Conservation (phyloP, 176 grass and related monocot genomes). For the Otatea glauca region DNA sequence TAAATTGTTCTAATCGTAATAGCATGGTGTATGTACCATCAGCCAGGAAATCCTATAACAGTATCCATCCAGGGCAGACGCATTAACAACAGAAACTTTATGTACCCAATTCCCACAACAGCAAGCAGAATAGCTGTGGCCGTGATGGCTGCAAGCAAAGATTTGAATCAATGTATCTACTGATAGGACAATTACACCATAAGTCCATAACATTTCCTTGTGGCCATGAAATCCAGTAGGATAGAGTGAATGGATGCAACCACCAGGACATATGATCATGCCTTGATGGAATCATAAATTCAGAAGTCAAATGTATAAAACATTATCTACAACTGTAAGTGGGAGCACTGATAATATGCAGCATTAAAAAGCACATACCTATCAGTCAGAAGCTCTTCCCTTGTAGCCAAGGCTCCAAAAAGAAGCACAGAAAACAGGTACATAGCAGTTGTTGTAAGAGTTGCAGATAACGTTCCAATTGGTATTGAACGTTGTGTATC, state of each 20-base stretch:
- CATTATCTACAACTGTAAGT: slow-evolving; percentile 17
- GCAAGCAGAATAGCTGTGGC: not conserved
- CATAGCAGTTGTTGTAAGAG: slow-evolving; percentile 80
- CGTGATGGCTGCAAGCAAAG: not conserved
- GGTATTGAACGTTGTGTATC: slow-evolving; percentile 99
- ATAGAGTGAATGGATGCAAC: slow-evolving; percentile 16
- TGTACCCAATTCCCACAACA: not conserved
- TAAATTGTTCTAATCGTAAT: slow-evolving; percentile 8
- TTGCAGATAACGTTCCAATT: slow-evolving; percentile 85
- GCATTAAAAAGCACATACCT: slow-evolving; percentile 56
- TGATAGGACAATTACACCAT: slow-evolving; percentile 1
- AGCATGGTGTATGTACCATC: not conserved
- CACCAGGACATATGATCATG: slow-evolving; percentile 13
- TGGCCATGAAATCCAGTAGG: not conserved
- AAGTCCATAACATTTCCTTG: not conserved
- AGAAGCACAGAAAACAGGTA: slow-evolving; percentile 87
- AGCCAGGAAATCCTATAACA: slow-evolving; percentile 9
- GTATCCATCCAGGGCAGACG: not conserved
- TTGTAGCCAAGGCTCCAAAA: slow-evolving; percentile 89
- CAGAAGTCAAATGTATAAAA: slow-evolving; percentile 20
- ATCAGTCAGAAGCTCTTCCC: slow-evolving; percentile 95
- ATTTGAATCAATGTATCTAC: not conserved
- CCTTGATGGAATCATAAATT: not conserved
- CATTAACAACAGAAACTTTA: not conserved
- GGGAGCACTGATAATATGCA: not conserved